Evolutionary conservation across 371 early-diverging fungal genomes (phyloP), one percentile per base, ranked within the genome.

Genomic region (Mortierella sp.): DNA sequence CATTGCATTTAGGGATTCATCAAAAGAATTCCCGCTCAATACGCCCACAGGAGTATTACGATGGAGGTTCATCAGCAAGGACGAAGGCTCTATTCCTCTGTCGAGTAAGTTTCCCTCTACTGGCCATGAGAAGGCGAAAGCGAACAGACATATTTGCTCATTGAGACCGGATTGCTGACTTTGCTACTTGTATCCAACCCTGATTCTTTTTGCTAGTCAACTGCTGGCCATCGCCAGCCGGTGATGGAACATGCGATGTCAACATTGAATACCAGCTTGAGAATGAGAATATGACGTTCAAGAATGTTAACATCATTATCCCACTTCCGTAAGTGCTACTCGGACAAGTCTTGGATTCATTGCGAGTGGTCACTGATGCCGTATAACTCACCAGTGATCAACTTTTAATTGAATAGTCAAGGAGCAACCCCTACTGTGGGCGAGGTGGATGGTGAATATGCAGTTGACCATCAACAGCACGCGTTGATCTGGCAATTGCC

Each of bases 211-310:
- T 26, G 53, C 24, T 82, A 91, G 91, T 96, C 80, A 97, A 93
- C 81, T 97, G 97, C 86, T 98, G 98, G 98, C 97, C 98, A 18
- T 93, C 96, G 30, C 95, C 95, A 28, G 84, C 91, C 28, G 96
- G 91, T 50, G 88, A 87, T 68, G 97, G 97, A 2, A 82, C 89
- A 2, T 89, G 91, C 55, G 97, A 96, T 76, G 96, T 96, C 21
- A 97, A 93, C 72, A 91, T 96, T 53, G 98, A 98, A 80, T 98
- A 96, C 68, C 96, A 96, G 74, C 84, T 96, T 59, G 92, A 89
- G 71, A 83, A 84, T 51, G 81, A 86, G 41, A 82, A 85, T 31
- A 85, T 96, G 58, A 92, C 87, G 67, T 84, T 98, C n/a, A 87
- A 88, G 28, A 93, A 95, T 51, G 96, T 98, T 26, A 80, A 88